Evolutionary conservation across 2,329 filamentous ascomycete species (phyloP).

Genomic region (Apiospora kogelbergensis): DNA sequence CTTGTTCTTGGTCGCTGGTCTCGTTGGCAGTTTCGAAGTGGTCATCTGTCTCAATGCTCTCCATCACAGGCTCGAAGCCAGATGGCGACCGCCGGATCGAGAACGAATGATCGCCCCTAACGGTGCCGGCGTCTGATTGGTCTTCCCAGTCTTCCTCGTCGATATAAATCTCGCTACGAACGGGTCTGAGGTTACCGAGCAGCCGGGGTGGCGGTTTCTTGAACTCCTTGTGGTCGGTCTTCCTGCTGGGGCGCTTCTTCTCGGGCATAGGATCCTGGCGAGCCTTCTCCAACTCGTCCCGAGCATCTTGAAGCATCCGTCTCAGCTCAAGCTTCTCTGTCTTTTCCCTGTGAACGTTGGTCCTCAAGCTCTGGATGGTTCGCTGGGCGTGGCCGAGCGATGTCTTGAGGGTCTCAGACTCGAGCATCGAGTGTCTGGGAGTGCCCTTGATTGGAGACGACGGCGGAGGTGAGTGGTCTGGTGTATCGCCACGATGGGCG

Average conservation of each 20-base stretch:
- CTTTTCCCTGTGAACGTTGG: conserved; percentile 95
- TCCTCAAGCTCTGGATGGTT: conserved; percentile 94
- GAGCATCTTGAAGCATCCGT: conserved; percentile 90
- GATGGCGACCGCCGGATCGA: conserved; percentile 24
- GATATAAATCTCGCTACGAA: conserved; percentile 74
- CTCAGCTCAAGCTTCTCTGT: conserved; percentile 96
- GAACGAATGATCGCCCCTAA: conserved; percentile 1
- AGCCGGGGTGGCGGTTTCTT: conserved; percentile 74
- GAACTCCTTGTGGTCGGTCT: conserved; percentile 57
- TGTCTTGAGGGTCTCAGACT: conserved; percentile 92
- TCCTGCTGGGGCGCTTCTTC: conserved; percentile 63
- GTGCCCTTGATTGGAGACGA: conserved; percentile 93
- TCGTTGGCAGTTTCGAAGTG: conserved; percentile 80
- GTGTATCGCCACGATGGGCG: conserved; percentile 69
- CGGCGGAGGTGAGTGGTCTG: conserved; percentile 85
- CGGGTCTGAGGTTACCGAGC: conserved; percentile 72
- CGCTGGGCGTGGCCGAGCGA: conserved; percentile 92
- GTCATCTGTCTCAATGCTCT: conserved; percentile 56
- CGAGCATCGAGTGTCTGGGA: conserved; percentile 86
- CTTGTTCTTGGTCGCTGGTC: conserved; percentile 56
- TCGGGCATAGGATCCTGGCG: conserved; percentile 52
- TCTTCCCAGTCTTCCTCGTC: conserved; percentile 93
- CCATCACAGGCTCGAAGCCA: conserved; percentile 27
- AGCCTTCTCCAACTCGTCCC: conserved; percentile 82
- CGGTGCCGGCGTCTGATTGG: conserved; percentile 40